Evolutionary conservation across 1,284 basidiomycete genomes (phyloP), one percentile per base, ranked within the genome.

Genomic region (Gymnopus androsaceus): DNA sequence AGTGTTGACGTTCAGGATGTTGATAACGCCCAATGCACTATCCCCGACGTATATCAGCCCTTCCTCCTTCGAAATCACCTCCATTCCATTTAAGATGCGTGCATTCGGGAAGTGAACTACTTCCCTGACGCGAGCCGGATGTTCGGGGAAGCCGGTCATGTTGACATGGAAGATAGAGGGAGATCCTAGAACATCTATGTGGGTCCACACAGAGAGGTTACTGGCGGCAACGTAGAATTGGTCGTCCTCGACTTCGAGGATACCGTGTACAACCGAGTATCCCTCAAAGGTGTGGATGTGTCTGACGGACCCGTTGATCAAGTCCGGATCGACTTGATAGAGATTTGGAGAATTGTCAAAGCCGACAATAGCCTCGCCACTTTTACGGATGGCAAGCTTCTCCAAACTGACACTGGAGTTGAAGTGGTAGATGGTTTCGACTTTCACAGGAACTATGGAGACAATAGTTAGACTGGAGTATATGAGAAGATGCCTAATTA

Each of bases 291-390:
- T 36, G 8, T 49, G 33, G 21, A 49, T 49, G 4, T 6, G 37
- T 6, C 17, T 49, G 12, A 2, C 47, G 33, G 19, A 23, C 14
- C 47, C 47, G 31, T 49, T 49, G 47, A 49, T 15, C 25, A n/a
- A n/a, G n/a, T 49, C 33, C 12, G 47, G 47, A 23, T 49, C 47
- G 19, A 49, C 25, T 34, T 49, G 47, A 28, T 49, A 49, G 11
- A 49, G 19, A 3, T 19, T 49, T 23, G 47, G 47, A 7, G 4
- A 9, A 15, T 37, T 49, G 34, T 49, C 47, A 49, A 37, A 7
- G 25, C n/a, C 33, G 17, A 49, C 47, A 17, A 49, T 49, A 34
- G 37, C 37, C 23, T 49, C 47, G 4, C 47, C 47, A 17, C 33
- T 36, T 17, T 37, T 6, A 15, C 47, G 30, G 14, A 49, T 23